Conservation (phyloP, 768 basidiomycete genomes). For the Wakefieldia striispora region DNA sequence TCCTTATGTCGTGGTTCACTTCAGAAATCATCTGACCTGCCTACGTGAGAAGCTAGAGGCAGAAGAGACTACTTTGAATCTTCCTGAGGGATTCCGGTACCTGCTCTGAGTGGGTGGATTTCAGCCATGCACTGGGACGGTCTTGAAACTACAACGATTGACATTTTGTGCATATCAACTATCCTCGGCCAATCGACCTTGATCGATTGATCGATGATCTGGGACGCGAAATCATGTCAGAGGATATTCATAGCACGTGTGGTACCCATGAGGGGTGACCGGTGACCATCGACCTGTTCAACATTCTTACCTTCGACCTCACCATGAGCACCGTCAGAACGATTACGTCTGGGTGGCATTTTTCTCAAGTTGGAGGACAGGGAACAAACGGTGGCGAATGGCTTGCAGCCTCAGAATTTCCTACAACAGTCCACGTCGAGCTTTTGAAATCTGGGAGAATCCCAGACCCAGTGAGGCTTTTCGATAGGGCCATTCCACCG, state of each 20-base stretch:
- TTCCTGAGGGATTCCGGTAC: slow-evolving; percentile 44
- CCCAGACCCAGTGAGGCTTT: slow-evolving; percentile 71
- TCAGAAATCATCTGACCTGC: too few species aligned
- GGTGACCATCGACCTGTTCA: not conserved
- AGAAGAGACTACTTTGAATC: slow-evolving; percentile 36
- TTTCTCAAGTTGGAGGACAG: slow-evolving; percentile 61
- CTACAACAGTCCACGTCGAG: slow-evolving; percentile 87
- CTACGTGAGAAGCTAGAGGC: slow-evolving; percentile 38
- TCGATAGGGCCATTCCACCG: not conserved
- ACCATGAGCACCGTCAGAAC: slow-evolving; percentile 24
- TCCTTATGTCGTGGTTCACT: too few species aligned
- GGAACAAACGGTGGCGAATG: slow-evolving; percentile 65
- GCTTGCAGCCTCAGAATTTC: slow-evolving; percentile 61
- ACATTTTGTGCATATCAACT: not conserved
- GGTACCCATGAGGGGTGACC: too few species aligned
- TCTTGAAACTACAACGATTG: not conserved
- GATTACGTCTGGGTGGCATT: slow-evolving; percentile 55
- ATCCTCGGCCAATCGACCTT: slow-evolving; percentile 12
- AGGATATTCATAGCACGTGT: not conserved
- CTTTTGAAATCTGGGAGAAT: slow-evolving; percentile 70
- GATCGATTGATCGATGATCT: too few species aligned
- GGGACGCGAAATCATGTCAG: not conserved
- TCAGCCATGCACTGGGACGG: not conserved
- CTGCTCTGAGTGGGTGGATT: slow-evolving; percentile 34
- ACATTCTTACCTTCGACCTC: not conserved